These are phyloP conservation scores for Phytophthora aleatoria DNA, from an alignment of 352 stramenopile genomes.

Conservation along the genomic window DNA sequence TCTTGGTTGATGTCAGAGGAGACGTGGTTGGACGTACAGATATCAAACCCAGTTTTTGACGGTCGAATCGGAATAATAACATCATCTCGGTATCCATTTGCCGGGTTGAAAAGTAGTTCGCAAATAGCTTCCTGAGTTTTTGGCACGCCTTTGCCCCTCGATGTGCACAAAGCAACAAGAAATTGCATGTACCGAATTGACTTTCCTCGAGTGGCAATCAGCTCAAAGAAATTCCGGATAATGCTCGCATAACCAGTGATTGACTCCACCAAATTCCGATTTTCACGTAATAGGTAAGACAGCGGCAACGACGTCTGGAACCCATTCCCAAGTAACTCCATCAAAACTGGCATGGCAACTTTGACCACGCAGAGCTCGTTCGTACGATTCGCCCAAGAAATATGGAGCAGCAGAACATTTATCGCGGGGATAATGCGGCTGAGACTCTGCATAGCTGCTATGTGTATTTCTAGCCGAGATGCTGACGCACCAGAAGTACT, in stretches of 20 bases:
- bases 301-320: conserved; percentile 74
- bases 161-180: conserved; percentile 70
- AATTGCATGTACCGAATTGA: conserved; percentile 82
- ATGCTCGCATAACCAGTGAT: conserved; percentile 66
- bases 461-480: conserved; percentile 38
- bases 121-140: conserved; percentile 82
- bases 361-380: conserved; percentile 69
- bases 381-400: conserved; percentile 58
- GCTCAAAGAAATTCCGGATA: conserved; percentile 69
- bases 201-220: conserved; percentile 71
- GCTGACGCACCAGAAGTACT: conserved; percentile 19
- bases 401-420: conserved; percentile 65
- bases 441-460: conserved; percentile 52
- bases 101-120: conserved; percentile 65
- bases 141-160: conserved; percentile 54
- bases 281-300: conserved; percentile 71
- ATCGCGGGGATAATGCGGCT: conserved; percentile 62
- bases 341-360: conserved; percentile 61
- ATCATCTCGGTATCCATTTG: conserved; percentile 58
- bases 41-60: conserved; percentile 53
- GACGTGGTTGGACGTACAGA: conserved; percentile 37
- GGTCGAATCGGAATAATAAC: conserved; percentile 62
- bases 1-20: conserved; percentile 27
- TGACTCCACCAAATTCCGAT: conserved; percentile 74
- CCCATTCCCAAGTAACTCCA: conserved; percentile 74